phyloP scores from a whole-genome alignment of 805 yeast species.

The Hemisphaericaspora nanyangensis region DNA sequence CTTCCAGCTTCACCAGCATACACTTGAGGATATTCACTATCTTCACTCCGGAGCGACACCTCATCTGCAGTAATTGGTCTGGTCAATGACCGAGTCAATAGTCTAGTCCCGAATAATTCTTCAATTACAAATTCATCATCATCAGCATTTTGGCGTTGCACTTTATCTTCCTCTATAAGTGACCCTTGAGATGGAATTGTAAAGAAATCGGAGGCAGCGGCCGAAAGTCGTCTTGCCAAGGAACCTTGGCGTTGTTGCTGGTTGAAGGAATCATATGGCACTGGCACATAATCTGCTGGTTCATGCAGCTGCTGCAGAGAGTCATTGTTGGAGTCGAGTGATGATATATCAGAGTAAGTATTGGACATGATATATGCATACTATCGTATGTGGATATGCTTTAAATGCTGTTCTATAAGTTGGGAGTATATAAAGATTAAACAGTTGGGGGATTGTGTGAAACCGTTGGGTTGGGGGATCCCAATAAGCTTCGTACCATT shows the following conservation, averaged over 20 bases:
- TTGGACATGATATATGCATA: too few species aligned
- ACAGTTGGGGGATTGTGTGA: too few species aligned
- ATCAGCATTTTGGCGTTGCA: not conserved
- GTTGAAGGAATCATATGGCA: too few species aligned
- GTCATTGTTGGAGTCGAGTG: too few species aligned
- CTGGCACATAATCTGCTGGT: not conserved
- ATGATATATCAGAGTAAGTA: too few species aligned
- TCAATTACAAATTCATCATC: constrained; percentile 6
- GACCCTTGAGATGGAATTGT: not conserved
- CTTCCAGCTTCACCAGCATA: constrained; percentile 1
- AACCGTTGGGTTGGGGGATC: too few species aligned
- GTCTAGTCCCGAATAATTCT: constrained; percentile 11
- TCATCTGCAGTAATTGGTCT: not conserved
- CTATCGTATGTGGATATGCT: too few species aligned
- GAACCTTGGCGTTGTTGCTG: constrained; percentile 5
- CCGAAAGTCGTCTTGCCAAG: constrained; percentile 12
- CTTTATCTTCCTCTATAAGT: not conserved
- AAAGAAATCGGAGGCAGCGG: constrained; percentile 11
- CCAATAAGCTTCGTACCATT: too few species aligned
- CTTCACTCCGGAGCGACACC: not conserved
- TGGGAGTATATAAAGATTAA: too few species aligned
- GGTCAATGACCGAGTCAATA: constrained; percentile 4
- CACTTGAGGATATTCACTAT: constrained; percentile 8
- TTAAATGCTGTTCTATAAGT: too few species aligned
- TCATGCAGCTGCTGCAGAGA: not conserved